Percentiles rank a stretch among this genome's conserved stretches.
These are phyloP conservation scores for Botrytis aclada DNA, from an alignment of 2,329 filamentous ascomycete species.

Conservation along the genomic window DNA sequence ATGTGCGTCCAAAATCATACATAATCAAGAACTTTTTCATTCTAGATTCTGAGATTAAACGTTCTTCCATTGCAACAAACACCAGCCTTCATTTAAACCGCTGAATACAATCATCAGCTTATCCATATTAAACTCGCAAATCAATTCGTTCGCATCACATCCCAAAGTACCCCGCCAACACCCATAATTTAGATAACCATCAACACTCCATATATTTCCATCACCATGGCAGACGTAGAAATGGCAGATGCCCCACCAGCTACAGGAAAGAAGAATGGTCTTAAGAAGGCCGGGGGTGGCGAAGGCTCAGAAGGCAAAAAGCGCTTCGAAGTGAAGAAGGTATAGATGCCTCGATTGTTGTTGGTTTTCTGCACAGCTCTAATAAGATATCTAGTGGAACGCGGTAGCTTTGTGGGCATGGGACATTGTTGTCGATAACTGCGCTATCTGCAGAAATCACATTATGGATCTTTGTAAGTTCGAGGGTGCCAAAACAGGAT, in stretches of 20 bases:
- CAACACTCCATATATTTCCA: conserved; percentile 6
- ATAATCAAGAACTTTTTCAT: not conserved
- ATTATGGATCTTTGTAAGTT: conserved; percentile 96
- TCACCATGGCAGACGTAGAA: conserved; percentile 85
- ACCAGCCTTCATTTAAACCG: not conserved
- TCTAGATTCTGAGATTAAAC: not conserved
- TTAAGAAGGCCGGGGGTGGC: conserved; percentile 47
- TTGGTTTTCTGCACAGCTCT: not conserved
- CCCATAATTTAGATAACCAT: conserved; percentile 7
- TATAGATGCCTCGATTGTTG: conserved; percentile 40
- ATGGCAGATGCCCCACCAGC: conserved; percentile 80
- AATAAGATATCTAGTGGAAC: conserved; percentile 70
- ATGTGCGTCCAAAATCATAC: not conserved
- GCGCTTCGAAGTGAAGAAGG: conserved; percentile 99
- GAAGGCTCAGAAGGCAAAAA: conserved; percentile 74
- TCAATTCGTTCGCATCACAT: conserved; percentile 5
- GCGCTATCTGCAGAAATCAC: conserved; percentile 97
- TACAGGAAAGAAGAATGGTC: conserved; percentile 51
- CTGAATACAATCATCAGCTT: not conserved
- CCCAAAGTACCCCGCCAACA: conserved; percentile 27
- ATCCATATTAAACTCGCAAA: not conserved
- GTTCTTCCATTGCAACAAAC: not conserved
- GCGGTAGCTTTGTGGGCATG: conserved; percentile 97
- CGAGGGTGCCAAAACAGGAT: not conserved
- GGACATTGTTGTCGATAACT: conserved; percentile 99